Base-by-base conservation (phyloP, 2,329 filamentous ascomycete species). In the Ascochyta rabiei region DNA sequence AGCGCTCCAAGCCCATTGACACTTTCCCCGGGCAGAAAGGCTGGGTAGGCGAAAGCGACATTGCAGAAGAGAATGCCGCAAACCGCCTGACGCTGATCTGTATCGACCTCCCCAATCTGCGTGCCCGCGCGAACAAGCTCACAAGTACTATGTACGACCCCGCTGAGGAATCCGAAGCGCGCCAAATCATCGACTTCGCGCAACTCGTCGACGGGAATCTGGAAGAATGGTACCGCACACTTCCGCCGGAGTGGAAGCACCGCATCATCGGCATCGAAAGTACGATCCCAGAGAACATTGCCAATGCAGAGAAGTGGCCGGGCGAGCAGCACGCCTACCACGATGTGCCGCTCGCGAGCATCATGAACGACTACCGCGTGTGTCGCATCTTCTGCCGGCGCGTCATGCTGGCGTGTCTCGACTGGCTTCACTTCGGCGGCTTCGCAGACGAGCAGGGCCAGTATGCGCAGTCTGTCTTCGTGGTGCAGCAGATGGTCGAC, bases 351-450 rank as follows among this genome's bases (percentile, higher is more conserved):
- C 64, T 76, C 9, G 74, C 75, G 1, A 75, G 70, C 42, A 72
- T 77, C 53, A 65, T 74, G 47, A 77, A 77, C 45, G 75, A 77
- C 48, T 76, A 77, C 56, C 69, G 76, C 8, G 69, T 77, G 8
- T 74, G 71, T 35, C 68, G 76, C 2, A 75, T 77, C 40, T 77
- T 76, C 60, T 76, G 74, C 46, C 66, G 74, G 31, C 59, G 70
- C 10, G 72, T 77, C 37, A 73, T 77, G 38, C 64, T 77, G 47
- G 69, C 67, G 3, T 76, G 75, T 53, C 53, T 70, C 2, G 63
- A 63, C 1, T 73, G 71, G 69, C 48, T 74, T 7, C 47, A 49
- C 0, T 57, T 56, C 5, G 58, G 58, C 2, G 55, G 54, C 4
- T 53, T 46, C 19, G 45, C 39, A 3, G 58, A 62, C 12, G 57